Base-by-base conservation (phyloP, 140 eudicot genomes). In the Oenanthe javanica region DNA sequence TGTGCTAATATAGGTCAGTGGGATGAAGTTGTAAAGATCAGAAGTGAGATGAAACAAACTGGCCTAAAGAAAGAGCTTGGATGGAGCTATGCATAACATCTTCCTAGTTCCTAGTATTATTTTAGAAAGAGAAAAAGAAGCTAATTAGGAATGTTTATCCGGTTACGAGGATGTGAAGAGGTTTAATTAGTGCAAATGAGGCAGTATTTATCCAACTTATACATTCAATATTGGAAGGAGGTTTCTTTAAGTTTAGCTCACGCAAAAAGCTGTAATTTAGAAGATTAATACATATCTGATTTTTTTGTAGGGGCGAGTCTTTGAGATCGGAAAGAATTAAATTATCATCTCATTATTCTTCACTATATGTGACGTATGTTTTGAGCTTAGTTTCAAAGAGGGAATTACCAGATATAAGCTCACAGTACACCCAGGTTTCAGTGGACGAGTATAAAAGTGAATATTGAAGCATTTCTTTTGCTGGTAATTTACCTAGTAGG, bases 1-100 rank as follows among this genome's bases (percentile, higher is more conserved):
- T 92, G 71, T 82, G 98, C 97, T 79, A 96, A 87, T 4, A 70
- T 85, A 76, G 98, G 97, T 15, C 89, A 89, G 43, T 92, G 97
- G 94, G 94, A 94, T 27, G 88, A 87, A 47, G 97, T 89, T 6
- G 27, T 87, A 79, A 79, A 83, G 81, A 80, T 94, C 16, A 85
- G 98, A 83, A 79, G 80, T 76, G 87, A 78, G 75, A 87, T 94
- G 92, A 86, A 83, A 86, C 94, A 85, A 70, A 83, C 84, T 76
- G 88, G 94, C 78, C 40, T 86, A 63, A 84, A 57, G 81, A 94
- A 94, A 87, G 94, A 94, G 63, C 88, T 90, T 21, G 98, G 96
- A 40, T 89, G 96, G 98, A 94, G 97, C 79, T 75, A 75, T 49
- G 61, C 52, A 75, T 21, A 49, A 9, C 23, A 21, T 45, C 55